Evolutionary conservation across 2,329 filamentous ascomycete species (phyloP).

Genomic region (Colletotrichum sp.): DNA sequence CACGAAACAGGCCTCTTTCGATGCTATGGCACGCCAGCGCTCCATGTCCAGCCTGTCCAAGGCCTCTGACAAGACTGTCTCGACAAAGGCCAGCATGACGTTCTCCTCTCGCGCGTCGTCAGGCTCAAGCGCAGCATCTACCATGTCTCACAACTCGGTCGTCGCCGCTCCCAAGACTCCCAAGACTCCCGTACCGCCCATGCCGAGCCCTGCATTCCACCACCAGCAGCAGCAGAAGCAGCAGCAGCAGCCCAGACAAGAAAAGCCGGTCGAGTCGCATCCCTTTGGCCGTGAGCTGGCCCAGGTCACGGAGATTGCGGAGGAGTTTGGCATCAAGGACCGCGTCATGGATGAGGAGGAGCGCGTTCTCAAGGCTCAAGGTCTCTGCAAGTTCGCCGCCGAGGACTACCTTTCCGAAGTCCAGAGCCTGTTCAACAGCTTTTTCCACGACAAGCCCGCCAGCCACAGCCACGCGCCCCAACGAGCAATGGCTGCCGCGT

Average conservation of each 20-base stretch:
- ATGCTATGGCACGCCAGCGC: conserved; percentile 71
- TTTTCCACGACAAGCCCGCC: conserved; percentile 52
- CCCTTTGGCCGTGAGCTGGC: conserved; percentile 91
- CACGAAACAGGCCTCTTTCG: conserved; percentile 82
- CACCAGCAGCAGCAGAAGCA: conserved; percentile 33
- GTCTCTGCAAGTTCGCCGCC: conserved; percentile 75
- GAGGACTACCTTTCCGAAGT: conserved; percentile 88
- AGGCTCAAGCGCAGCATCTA: conserved; percentile 57
- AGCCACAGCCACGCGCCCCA: conserved; percentile 21
- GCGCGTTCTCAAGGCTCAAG: conserved; percentile 69
- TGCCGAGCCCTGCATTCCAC: conserved; percentile 38
- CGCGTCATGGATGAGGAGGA: conserved; percentile 77
- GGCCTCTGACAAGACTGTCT: conserved; percentile 56
- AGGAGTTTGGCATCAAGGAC: conserved; percentile 75
- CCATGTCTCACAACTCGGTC: conserved; percentile 43
- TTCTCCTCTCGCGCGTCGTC: conserved; percentile 62
- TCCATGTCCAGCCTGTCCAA: conserved; percentile 66
- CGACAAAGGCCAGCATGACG: conserved; percentile 60
- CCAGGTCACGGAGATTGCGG: conserved; percentile 90
- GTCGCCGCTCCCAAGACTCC: conserved; percentile 27
- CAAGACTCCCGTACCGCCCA: conserved; percentile 28
- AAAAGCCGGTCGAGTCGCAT: conserved; percentile 51
- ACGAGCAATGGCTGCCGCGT: conserved; percentile 40
- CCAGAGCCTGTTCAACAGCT: conserved; percentile 67
- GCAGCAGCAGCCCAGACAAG: conserved; percentile 27